These are phyloP conservation scores for Tolypocladium pustulatum DNA, from an alignment of 2,329 filamentous ascomycete genomes.

Conservation along the genomic window DNA sequence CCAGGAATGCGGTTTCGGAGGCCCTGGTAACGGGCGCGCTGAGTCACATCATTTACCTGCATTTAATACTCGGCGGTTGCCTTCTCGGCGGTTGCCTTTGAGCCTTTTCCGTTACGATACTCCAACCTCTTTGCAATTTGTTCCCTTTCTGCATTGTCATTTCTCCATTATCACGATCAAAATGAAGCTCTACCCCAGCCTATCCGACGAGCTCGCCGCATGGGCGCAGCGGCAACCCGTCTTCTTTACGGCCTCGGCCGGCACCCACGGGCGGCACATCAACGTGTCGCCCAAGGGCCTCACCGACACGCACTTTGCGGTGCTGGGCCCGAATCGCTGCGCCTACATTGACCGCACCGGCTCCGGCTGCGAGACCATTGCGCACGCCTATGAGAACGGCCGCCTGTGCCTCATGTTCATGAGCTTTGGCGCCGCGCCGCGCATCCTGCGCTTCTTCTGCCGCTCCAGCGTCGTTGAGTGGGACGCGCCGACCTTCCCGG, in stretches of 20 bases:
- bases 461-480: conserved; percentile 48
- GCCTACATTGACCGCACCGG: conserved; percentile 68
- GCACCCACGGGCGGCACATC: conserved; percentile 56
- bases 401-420: conserved; percentile 67
- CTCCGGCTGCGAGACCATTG: conserved; percentile 65
- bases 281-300: conserved; percentile 71
- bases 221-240: conserved; percentile 61
- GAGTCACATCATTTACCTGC: neutral
- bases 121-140: too few relatives aligned
- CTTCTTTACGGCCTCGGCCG: conserved; percentile 68
- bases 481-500: conserved; percentile 37
- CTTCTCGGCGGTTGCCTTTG: too few relatives aligned
- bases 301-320: conserved; percentile 47
- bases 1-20: neutral
- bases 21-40: neutral
- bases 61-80: neutral
- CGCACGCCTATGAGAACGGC: conserved; percentile 67
- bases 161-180: conserved; percentile 1
- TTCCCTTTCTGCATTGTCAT: neutral
- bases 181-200: conserved; percentile 51
- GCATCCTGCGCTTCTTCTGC: conserved; percentile 57
- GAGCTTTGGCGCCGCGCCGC: conserved; percentile 47
- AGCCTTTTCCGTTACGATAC: neutral
- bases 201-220: conserved; percentile 42
- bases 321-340: conserved; percentile 46